Percentiles rank a stretch among this genome's conserved stretches.
Evolutionary conservation across 306 rosid species (phyloP).

Genomic region (Astragalus glycyphyllos): DNA sequence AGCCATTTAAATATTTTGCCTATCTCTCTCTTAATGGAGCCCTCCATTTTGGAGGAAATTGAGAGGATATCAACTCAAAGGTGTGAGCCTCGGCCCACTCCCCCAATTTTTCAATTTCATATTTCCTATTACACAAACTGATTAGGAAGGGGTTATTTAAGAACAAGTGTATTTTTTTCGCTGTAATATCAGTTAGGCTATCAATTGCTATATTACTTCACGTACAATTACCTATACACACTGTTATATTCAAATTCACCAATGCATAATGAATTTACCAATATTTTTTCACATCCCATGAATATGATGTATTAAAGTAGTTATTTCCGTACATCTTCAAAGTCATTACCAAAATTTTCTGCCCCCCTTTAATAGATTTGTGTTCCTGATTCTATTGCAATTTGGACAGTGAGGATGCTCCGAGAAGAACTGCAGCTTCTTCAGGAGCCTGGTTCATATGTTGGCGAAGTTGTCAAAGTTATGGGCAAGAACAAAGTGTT

Average conservation of each 20-base stretch:
- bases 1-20: too few species aligned
- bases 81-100: not conserved
- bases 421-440: conserved; percentile 97
- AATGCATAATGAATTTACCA: not conserved
- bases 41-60: too few species aligned
- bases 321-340: not conserved
- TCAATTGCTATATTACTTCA: not conserved
- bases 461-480: conserved; percentile 97
- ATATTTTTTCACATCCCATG: not conserved
- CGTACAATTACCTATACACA: not conserved
- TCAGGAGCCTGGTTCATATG: conserved; percentile 99
- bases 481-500: conserved; percentile 99
- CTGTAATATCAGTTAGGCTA: not conserved
- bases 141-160: not conserved
- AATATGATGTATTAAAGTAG: not conserved
- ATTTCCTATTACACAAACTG: conserved; percentile 1
- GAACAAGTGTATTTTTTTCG: not conserved
- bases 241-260: not conserved
- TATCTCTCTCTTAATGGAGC: too few species aligned
- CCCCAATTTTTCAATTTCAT: not conserved
- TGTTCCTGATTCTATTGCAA: conserved; percentile 6
- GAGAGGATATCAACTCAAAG: not conserved
- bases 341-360: not conserved
- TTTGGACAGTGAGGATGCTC: conserved; percentile 92
- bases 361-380: too few species aligned